These are phyloP conservation scores for Metschnikowia kunwiensis DNA, from an alignment of 805 yeast species.

Conservation along the genomic window DNA sequence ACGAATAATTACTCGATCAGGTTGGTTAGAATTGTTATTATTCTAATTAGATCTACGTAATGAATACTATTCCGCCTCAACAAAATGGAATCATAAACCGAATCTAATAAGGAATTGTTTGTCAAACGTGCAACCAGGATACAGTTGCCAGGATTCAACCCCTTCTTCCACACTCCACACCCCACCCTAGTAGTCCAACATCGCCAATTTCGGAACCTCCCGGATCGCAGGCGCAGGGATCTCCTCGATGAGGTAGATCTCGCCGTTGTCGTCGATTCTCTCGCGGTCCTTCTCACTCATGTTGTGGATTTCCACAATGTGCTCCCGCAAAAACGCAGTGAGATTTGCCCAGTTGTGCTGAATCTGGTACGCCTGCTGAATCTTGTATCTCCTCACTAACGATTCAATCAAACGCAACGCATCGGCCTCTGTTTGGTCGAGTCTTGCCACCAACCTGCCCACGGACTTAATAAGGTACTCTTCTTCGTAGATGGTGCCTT, in stretches of 20 bases:
- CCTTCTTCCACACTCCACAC: too few species aligned
- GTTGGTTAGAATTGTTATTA: too few species aligned
- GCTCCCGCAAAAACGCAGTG: slow-evolving; percentile 50
- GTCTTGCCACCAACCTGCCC: slow-evolving; percentile 81
- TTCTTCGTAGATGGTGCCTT: slow-evolving; percentile 96
- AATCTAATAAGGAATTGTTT: too few species aligned
- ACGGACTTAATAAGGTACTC: slow-evolving; percentile 87
- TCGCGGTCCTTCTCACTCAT: slow-evolving; percentile 85
- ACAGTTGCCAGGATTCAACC: too few species aligned
- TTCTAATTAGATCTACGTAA: too few species aligned
- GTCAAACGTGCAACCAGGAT: too few species aligned
- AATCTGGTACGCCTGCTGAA: slow-evolving; percentile 77
- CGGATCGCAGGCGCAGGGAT: slow-evolving; percentile 67
- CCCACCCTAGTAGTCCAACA: slow-evolving; percentile 60
- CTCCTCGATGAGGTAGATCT: slow-evolving; percentile 71
- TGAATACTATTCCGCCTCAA: too few species aligned
- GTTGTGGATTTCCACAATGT: slow-evolving; percentile 71
- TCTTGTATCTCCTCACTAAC: slow-evolving; percentile 64
- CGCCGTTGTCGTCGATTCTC: slow-evolving; percentile 85
- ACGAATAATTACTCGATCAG: too few species aligned
- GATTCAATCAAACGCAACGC: slow-evolving; percentile 72
- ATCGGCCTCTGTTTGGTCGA: slow-evolving; percentile 71
- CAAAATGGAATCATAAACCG: too few species aligned
- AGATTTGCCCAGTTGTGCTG: slow-evolving; percentile 66
- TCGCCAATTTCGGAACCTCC: slow-evolving; percentile 56